Evolutionary conservation across 257 asterid genomes (phyloP), one percentile per base, ranked within the genome.

Genomic region (Gynochthodes officinalis): DNA sequence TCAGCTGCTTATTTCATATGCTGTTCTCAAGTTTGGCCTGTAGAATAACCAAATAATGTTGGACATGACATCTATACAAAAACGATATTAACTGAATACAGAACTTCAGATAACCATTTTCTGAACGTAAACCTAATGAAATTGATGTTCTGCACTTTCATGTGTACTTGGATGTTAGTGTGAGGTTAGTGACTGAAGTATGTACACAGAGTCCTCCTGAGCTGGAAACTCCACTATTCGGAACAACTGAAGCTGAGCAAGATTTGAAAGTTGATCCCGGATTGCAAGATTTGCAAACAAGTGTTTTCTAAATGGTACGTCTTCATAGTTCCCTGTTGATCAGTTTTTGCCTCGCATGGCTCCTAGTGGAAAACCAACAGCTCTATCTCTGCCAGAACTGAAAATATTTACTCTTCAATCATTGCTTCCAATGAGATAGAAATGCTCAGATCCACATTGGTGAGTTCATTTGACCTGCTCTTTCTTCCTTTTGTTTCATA

Each of bases 251-350:
- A 42, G 79, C 66, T 39, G 89, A 79, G 77, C 80, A 86, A 78
- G 93, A 85, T 57, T 73, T 70, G 5, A 83, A 76, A 40, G 72
- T 84, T 21, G 96, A 91, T 76, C 91, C 92, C 33, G 90, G 81
- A 65, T 77, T 94, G 37, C 85, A 91, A 33, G 98, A 94, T 82
- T 86, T 94, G 83, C 98, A 89, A 53, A 82, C 82, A 74, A 89
- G 90, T 73, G 89, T 94, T 40, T 94, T 91, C 88, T 94, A 70
- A 85, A 73, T n/a, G n/a, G 88, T 86, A 78, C 11, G 50, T 59
- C 63, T 59, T 30, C 46, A 35, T 30, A 44, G 49, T 66, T 30
- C 43, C 66, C 55, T 55, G 32, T 11, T 16, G 14, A n/a, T 48
- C 30, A 7, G 42, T 35, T 37, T 21, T 32, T 19, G 52, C 40